Evolutionary conservation across 768 basidiomycete species (phyloP), one percentile per base, ranked within the genome.

Genomic region (Serendipita sp.): DNA sequence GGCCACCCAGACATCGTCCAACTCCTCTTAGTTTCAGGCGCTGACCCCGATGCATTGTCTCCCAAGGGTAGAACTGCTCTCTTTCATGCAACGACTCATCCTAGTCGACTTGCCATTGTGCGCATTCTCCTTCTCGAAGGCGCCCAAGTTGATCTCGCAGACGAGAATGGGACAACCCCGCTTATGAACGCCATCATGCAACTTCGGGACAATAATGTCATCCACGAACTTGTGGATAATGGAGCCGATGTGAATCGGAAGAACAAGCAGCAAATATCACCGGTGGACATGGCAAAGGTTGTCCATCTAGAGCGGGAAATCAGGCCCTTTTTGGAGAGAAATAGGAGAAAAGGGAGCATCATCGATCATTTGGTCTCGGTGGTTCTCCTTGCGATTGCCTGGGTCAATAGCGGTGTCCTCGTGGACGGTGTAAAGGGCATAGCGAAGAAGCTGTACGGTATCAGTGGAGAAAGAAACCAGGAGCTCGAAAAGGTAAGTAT

Each of bases 1-100:
- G 70, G 70, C 13, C 68, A 66, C 61, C 67, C 69, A 26, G 67
- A 67, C 20, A 44, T 67, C 56, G 70, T 71, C 42, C 38, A 61
- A 5, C 62, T 71, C 17, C 68, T 71, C 34, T 62, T 70, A 38
- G 38, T 7, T 38, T 5, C 38, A 38, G 28, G 61, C 3, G 69
- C 69, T 7, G 66, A 70, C 63, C 67, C 68, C 14, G 66, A 70
- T 61, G 66, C 69, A 26, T 33, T 66, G 42, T 69, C 66, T 17
- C 51, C 66, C 20, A 26, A 66, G 33, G 60, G 43, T n/a, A 69
- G 68, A 17, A 68, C 70, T 13, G 64, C 70, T 1, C 67, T 70
- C 0, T 67, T 66, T 61, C 67, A 63, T 44, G 67, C 65, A 41
- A 69, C 65, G 0, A 60, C 67, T 14, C 20, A 4, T 22, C 60